Percentiles rank a stretch among this genome's conserved stretches.
Evolutionary conservation across 2,329 filamentous ascomycete genomes (phyloP).

Genomic region (Dissoconium aciculare): DNA sequence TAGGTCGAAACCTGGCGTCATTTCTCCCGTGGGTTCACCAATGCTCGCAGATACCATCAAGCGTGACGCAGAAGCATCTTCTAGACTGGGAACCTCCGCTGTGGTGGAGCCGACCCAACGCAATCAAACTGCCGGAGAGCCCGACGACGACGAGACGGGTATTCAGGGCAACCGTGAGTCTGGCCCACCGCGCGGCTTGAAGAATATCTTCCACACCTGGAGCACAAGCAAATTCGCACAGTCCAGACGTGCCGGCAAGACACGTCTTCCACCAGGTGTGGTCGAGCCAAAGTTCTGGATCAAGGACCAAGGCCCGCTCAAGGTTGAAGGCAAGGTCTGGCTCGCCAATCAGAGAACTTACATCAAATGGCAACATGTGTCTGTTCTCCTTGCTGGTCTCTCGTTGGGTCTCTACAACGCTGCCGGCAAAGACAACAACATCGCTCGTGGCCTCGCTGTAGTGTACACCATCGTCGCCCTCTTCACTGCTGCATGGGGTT

Average conservation of each 20-base stretch:
- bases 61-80: slow-evolving; percentile 7
- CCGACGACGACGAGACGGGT: slow-evolving; percentile 37
- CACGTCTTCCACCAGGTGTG: slow-evolving; percentile 69
- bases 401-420: slow-evolving; percentile 80
- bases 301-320: slow-evolving; percentile 83
- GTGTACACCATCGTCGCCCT: slow-evolving; percentile 68
- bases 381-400: slow-evolving; percentile 68
- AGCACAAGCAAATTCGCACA: slow-evolving; percentile 63
- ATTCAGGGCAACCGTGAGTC: slow-evolving; percentile 12
- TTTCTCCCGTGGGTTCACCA: slow-evolving; percentile 54
- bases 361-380: slow-evolving; percentile 96
- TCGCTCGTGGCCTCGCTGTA: slow-evolving; percentile 66
- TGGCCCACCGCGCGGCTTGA: slow-evolving; percentile 42
- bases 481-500: slow-evolving; percentile 80
- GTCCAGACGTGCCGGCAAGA: slow-evolving; percentile 32
- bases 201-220: slow-evolving; percentile 66
- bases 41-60: slow-evolving; percentile 24
- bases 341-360: slow-evolving; percentile 96
- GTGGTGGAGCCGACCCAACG: slow-evolving; percentile 15
- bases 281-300: slow-evolving; percentile 72
- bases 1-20: slow-evolving; percentile 44
- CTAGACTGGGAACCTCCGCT: slow-evolving; percentile 8
- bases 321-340: slow-evolving; percentile 97
- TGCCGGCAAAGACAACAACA: slow-evolving; percentile 55
- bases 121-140: slow-evolving; percentile 28